A percentile compares a stretch with the other conserved stretches of the same genome.
These are phyloP conservation scores for Xylogone sp. DNA, from an alignment of 2,329 filamentous ascomycete species.

Conservation along the genomic window DNA sequence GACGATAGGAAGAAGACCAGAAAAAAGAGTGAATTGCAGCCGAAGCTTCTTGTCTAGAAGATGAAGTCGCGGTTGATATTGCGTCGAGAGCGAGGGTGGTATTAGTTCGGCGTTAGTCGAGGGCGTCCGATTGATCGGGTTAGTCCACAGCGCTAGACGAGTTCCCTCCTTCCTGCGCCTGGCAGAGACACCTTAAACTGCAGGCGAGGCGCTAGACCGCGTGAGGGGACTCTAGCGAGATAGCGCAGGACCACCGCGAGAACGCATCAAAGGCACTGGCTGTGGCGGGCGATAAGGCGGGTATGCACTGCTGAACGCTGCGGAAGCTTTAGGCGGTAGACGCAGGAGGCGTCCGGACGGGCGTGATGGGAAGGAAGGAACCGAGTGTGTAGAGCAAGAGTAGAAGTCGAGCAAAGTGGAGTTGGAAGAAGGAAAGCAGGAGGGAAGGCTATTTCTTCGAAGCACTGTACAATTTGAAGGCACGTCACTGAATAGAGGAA, in stretches of 20 bases:
- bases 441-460: too few species aligned
- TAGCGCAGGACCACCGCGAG: neutral
- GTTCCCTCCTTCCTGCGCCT: neutral
- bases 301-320: too few species aligned
- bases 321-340: too few species aligned
- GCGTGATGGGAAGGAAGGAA: neutral
- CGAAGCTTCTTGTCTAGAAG: neutral
- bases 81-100: neutral
- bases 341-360: neutral
- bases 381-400: too few species aligned
- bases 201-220: neutral
- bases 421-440: too few species aligned
- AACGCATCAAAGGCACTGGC: neutral
- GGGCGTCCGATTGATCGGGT: neutral
- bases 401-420: too few species aligned
- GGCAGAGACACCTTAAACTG: neutral
- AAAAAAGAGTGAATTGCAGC: neutral
- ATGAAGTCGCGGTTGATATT: neutral
- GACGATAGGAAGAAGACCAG: neutral
- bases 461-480: too few species aligned
- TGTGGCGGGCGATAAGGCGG: too few species aligned
- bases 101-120: neutral
- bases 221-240: neutral
- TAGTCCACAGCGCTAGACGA: neutral
- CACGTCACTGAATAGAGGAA: too few species aligned